Evolutionary conservation across 2,329 filamentous ascomycete species (phyloP), one percentile per base, ranked within the genome.

Genomic region (Metarhizium album): DNA sequence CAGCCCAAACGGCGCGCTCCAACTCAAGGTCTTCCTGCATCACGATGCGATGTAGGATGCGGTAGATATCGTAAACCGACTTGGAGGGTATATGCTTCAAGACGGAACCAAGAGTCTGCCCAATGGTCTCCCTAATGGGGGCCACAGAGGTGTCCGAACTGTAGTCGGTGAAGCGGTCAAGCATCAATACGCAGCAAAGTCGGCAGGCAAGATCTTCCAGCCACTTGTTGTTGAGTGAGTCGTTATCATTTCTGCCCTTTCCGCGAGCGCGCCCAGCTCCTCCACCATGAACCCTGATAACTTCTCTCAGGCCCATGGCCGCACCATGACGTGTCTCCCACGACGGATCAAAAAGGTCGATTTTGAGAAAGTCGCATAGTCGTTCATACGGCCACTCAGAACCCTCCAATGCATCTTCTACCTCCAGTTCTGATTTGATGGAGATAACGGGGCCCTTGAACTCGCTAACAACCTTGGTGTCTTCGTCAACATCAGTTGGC

Each of bases 291-390:
- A 90, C 86, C 54, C 91, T 83, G 48, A 96, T 76, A 18, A 98
- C 82, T 67, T 98, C 93, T 61, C 93, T 82, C 37, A 98, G 73
- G 11, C 89, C 93, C 84, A 98, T 93, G 14, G 93, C 90, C 51
- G 94, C 93, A 60, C 93, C 93, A 65, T 98, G 93, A 16, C 93
- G 85, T 7, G 90, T 90, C 67, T 98, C 93, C 94, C 93, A 98
- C 46, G 86, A 84, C 2, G 86, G 75, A 63, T 98, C 91, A 59
- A 98, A 97, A 1, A 98, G 76, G 63, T 98, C 93, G 33, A 97
- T 78, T 61, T 88, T 91, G 52, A 98, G 78, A 60, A 96, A 93
- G 54, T 97, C 93, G 65, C 90, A 96, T 35, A 98, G 80, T 49
- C 89, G 83, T 61, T 96, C 90, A 61, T 88, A 96, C 0, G 93